These are phyloP conservation scores for Peronosclerospora sorghi DNA, from an alignment of 352 stramenopile genomes.

Conservation along the genomic window DNA sequence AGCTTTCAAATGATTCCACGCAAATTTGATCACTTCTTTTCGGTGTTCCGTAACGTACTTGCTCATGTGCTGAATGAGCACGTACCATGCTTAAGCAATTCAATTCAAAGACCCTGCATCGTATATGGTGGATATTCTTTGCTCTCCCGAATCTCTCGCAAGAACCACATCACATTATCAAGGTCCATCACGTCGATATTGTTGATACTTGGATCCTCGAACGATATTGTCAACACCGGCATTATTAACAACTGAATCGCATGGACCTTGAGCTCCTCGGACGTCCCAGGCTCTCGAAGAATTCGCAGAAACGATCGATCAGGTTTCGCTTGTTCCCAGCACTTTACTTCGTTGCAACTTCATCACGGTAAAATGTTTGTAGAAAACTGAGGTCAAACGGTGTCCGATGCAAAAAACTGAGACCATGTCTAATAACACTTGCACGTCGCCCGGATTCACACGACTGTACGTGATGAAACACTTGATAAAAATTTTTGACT, in stretches of 20 bases:
- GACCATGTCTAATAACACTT: constrained; percentile 94
- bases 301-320: constrained; percentile 81
- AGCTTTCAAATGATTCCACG: constrained; percentile 94
- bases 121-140: constrained; percentile 65
- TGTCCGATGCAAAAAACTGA: constrained; percentile 87
- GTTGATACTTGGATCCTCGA: constrained; percentile 61
- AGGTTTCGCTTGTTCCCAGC: constrained; percentile 72
- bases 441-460: constrained; percentile 87
- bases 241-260: constrained; percentile 90
- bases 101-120: constrained; percentile 76
- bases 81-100: constrained; percentile 91
- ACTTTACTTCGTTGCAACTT: constrained; percentile 62
- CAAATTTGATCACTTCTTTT: constrained; percentile 98
- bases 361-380: constrained; percentile 77
- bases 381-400: constrained; percentile 93
- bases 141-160: constrained; percentile 79
- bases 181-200: constrained; percentile 82
- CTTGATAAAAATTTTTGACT: constrained; percentile 91
- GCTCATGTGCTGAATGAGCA: constrained; percentile 94
- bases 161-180: constrained; percentile 82
- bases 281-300: constrained; percentile 55
- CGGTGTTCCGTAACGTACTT: constrained; percentile 87
- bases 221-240: constrained; percentile 85
- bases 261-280: constrained; percentile 88
- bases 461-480: constrained; percentile 92